These are phyloP conservation scores for Geum urbanum DNA, from an alignment of 306 rosid species.

Conservation along the genomic window DNA sequence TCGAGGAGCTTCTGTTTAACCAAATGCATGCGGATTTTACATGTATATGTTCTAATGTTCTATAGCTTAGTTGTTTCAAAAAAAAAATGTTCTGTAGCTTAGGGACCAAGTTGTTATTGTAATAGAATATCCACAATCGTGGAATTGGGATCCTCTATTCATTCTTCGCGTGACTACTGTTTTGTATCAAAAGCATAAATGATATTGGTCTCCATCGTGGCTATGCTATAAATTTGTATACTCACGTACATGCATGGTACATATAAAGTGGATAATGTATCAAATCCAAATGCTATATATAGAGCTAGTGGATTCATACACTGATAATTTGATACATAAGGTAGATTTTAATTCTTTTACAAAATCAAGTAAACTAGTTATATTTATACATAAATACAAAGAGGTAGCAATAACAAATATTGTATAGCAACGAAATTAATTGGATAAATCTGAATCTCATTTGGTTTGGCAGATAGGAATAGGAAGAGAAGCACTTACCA, in stretches of 20 bases:
- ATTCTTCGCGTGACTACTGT: background rate
- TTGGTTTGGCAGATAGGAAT: background rate
- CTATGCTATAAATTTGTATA: background rate
- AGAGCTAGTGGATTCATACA: background rate
- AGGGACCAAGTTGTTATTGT: slow-evolving; percentile 8
- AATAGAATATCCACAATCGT: background rate
- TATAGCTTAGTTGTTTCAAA: background rate
- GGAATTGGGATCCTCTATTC: background rate
- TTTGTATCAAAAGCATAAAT: slow-evolving; percentile 11
- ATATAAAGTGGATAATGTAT: too few species aligned
- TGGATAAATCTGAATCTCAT: background rate
- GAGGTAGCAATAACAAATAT: background rate
- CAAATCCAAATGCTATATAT: too few species aligned
- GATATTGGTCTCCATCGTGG: background rate
- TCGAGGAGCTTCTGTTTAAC: background rate
- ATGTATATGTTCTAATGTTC: background rate
- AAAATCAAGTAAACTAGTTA: too few species aligned
- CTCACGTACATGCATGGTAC: background rate
- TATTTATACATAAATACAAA: too few species aligned
- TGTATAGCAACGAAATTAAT: background rate
- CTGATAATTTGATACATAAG: background rate
- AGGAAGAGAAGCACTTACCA: background rate
- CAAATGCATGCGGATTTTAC: background rate
- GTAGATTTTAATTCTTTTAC: too few species aligned
- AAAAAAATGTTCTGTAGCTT: too few species aligned